Percentiles rank a stretch among this genome's conserved stretches.
These are phyloP conservation scores for Hymenotorrendiella dingleyae DNA, from an alignment of 2,329 filamentous ascomycete genomes.

Conservation along the genomic window DNA sequence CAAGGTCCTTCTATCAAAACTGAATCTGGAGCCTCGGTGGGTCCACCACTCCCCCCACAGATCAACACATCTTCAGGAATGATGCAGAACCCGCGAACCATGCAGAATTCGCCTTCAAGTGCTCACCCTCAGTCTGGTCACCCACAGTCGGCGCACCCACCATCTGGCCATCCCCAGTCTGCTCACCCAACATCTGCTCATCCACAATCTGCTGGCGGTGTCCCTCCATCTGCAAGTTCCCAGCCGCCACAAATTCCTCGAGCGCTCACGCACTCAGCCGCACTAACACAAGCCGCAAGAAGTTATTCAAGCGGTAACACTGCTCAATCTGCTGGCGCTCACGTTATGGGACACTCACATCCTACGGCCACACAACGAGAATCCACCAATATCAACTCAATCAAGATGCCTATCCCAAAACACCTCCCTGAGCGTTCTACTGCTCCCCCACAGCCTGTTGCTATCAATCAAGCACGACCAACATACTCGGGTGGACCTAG, in stretches of 20 bases:
- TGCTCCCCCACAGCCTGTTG: slow-evolving; percentile 66
- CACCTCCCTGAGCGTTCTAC: slow-evolving; percentile 63
- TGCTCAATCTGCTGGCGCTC: slow-evolving; percentile 13
- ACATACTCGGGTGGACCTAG: slow-evolving; percentile 73
- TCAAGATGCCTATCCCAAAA: slow-evolving; percentile 48
- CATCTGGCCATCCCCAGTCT: slow-evolving; percentile 11
- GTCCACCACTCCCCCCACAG: slow-evolving; percentile 20
- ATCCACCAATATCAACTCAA: slow-evolving; percentile 23
- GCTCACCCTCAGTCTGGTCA: slow-evolving; percentile 24
- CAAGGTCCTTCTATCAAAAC: slow-evolving; percentile 23
- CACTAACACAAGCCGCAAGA: slow-evolving; percentile 27
- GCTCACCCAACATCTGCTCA: slow-evolving; percentile 23
- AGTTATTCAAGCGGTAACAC: slow-evolving; percentile 28
- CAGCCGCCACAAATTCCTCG: slow-evolving; percentile 18
- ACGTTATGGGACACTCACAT: slow-evolving; percentile 30
- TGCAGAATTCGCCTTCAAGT: slow-evolving; percentile 28
- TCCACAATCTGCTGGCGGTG: slow-evolving; percentile 7
- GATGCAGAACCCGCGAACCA: slow-evolving; percentile 21
- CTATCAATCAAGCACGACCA: slow-evolving; percentile 68
- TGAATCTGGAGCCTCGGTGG: slow-evolving; percentile 19
- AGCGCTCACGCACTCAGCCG: slow-evolving; percentile 28
- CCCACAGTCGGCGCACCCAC: slow-evolving; percentile 15
- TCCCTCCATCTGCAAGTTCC: slow-evolving; percentile 20
- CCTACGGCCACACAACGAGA: slow-evolving; percentile 22
- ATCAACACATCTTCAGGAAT: slow-evolving; percentile 29